Evolutionary conservation across 2,329 filamentous ascomycete species (phyloP), one percentile per base, ranked within the genome.

Genomic region (Graphilbum fragrans): DNA sequence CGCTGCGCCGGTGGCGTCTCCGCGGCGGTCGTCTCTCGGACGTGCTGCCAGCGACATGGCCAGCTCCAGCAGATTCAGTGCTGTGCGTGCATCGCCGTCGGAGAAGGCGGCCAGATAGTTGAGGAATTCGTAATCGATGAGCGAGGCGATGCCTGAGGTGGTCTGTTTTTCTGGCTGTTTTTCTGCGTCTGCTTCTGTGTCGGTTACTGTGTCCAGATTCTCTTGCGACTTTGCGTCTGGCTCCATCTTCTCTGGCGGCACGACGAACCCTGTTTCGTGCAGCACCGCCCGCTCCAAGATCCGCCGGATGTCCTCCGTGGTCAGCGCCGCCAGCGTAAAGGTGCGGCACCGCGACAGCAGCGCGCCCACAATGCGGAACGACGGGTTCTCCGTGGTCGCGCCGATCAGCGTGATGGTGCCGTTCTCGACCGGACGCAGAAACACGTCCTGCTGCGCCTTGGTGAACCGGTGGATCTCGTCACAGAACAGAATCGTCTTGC

Each of bases 311-410:
- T 93, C 75, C 2, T 81, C 74, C 21, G 81, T 73, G 0, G 73
- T 72, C 35, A 98, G 71, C 49, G 87, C 80, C 36, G 79, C 67
- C 10, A 98, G 65, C 0, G 86, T 94, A 52, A 98, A 96, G 0
- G 86, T 94, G 22, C 92, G 74, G 60, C 90, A 96, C 37, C 92
- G 74, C 20, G 86, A 94, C 3, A 96, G 69, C 41, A 98, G 68
- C 2, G 92, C 90, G 49, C 77, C 81, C 51, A 92, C 84, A 34
- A 98, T 78, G 54, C 93, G 90, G 67, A 96, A 96, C 4, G 82
- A 90, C 0, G 92, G 92, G 50, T 98, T 98, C 60, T 98, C 92
- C 0, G 92, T 98, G 4, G 92, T 98, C 7, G 92, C 92, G 11
- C 88, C 92, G 46, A 96, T 92, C 23, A 98, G 68, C 0, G 86